These are phyloP conservation scores for Aspergillus ostianus DNA, from an alignment of 495 filamentous ascomycete species.

Conservation along the genomic window DNA sequence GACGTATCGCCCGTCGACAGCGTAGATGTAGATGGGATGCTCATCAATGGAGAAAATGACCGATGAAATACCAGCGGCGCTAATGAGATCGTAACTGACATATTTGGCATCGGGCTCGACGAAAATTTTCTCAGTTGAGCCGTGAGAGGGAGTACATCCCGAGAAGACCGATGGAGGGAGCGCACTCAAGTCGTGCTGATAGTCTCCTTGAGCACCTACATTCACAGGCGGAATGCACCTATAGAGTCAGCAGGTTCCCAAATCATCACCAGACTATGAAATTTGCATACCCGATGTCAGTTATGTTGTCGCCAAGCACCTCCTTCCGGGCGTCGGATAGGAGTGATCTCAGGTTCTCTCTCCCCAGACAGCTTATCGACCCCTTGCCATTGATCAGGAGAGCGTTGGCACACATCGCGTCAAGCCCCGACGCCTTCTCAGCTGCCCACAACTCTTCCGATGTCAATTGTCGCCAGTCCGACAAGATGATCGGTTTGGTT, in stretches of 20 bases:
- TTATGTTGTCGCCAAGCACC: constrained; percentile 35
- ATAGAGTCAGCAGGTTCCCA: constrained; percentile 7
- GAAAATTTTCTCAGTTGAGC: constrained; percentile 24
- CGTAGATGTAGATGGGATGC: constrained; percentile 45
- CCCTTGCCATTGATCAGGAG: constrained; percentile 59
- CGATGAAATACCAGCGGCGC: constrained; percentile 26
- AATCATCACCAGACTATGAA: neutral
- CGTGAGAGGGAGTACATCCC: constrained; percentile 35
- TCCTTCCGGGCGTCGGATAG: constrained; percentile 30
- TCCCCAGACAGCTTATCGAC: constrained; percentile 42
- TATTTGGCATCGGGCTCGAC: constrained; percentile 30
- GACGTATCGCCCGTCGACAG: constrained; percentile 43
- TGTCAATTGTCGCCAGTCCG: constrained; percentile 54
- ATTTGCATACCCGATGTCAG: constrained; percentile 47
- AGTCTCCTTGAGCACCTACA: constrained; percentile 9
- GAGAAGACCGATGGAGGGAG: constrained; percentile 15
- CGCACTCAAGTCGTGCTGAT: constrained; percentile 17
- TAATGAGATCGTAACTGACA: constrained; percentile 36
- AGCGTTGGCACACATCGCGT: constrained; percentile 41
- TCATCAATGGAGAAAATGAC: constrained; percentile 39
- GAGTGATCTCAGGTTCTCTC: constrained; percentile 31
- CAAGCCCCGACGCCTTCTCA: constrained; percentile 38
- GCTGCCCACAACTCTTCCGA: constrained; percentile 44
- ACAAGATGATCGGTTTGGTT: constrained; percentile 46
- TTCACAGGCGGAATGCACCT: constrained; percentile 17